These are phyloP conservation scores for Colletotrichum abscissum DNA, from an alignment of 2,329 filamentous ascomycete genomes.

Conservation along the genomic window DNA sequence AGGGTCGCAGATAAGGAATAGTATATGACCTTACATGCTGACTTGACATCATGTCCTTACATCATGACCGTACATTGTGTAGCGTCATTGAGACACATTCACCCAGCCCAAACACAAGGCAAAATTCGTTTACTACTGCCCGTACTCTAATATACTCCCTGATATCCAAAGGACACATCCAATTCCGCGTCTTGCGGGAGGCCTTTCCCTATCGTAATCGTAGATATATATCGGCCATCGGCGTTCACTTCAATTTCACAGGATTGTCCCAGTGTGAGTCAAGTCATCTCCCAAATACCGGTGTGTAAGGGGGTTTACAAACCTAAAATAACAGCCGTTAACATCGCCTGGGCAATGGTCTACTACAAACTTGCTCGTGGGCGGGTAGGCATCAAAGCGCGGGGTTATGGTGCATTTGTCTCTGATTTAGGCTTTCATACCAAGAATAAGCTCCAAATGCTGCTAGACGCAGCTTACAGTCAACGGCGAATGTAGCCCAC, in stretches of 20 bases:
- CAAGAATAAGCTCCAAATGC: background rate
- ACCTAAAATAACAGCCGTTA: background rate
- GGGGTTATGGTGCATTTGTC: background rate
- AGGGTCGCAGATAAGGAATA: too few species aligned
- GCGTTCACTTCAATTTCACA: background rate
- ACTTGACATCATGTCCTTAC: too few species aligned
- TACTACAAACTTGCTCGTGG: conserved; percentile 3
- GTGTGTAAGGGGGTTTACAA: background rate
- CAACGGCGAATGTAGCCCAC: background rate
- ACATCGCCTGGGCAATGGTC: background rate
- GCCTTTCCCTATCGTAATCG: background rate
- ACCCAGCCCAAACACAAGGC: too few species aligned
- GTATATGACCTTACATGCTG: too few species aligned
- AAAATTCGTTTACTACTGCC: too few species aligned
- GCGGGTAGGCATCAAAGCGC: background rate
- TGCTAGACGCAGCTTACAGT: background rate
- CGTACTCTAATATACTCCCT: background rate
- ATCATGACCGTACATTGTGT: too few species aligned
- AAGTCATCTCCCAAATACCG: background rate
- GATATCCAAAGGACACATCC: background rate
- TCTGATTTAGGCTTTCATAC: background rate
- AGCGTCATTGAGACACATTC: too few species aligned
- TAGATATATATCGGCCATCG: background rate
- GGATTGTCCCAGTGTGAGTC: background rate
- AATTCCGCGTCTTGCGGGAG: background rate